These are phyloP conservation scores for Saccharomycopsis amapae DNA, from an alignment of 805 yeast genomes.

Conservation along the genomic window DNA sequence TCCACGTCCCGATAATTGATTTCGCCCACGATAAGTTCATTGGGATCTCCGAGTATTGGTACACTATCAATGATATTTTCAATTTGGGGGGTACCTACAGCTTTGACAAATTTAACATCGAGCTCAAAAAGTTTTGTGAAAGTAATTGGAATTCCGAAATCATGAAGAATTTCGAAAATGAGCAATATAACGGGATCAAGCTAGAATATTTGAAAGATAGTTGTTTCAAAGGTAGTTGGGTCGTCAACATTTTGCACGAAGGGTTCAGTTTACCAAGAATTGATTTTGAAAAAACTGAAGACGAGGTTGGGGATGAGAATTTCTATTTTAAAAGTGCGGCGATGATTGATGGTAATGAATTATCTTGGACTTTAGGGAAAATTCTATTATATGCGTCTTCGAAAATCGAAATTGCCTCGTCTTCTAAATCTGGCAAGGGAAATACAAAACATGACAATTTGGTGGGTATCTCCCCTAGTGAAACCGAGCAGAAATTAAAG, in stretches of 20 bases:
- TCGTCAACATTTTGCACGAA: slow-evolving; percentile 78
- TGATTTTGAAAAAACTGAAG: slow-evolving; percentile 41
- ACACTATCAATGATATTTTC: slow-evolving; percentile 88
- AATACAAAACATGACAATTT: not conserved
- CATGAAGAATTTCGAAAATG: slow-evolving; percentile 40
- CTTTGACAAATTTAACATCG: slow-evolving; percentile 57
- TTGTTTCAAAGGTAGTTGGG: slow-evolving; percentile 96
- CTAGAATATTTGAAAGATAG: slow-evolving; percentile 58
- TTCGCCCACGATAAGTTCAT: slow-evolving; percentile 75
- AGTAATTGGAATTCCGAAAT: slow-evolving; percentile 58
- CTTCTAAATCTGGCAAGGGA: not conserved
- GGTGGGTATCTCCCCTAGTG: slow-evolving; percentile 20
- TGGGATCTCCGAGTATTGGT: slow-evolving; percentile 97
- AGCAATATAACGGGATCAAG: slow-evolving; percentile 51
- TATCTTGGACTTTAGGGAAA: slow-evolving; percentile 94
- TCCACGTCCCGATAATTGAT: slow-evolving; percentile 86
- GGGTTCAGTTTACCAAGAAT: slow-evolving; percentile 84
- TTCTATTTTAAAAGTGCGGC: slow-evolving; percentile 79
- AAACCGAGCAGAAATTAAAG: slow-evolving; percentile 6
- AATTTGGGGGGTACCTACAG: slow-evolving; percentile 85
- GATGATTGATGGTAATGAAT: slow-evolving; percentile 71
- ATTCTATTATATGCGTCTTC: slow-evolving; percentile 78
- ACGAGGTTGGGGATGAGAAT: slow-evolving; percentile 28
- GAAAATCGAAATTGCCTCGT: slow-evolving; percentile 32
- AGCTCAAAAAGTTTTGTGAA: slow-evolving; percentile 67